A percentile compares a stretch with the other conserved stretches of the same genome.
phyloP scores from a whole-genome alignment of 306 rosid species.

The Quercus rubra region DNA sequence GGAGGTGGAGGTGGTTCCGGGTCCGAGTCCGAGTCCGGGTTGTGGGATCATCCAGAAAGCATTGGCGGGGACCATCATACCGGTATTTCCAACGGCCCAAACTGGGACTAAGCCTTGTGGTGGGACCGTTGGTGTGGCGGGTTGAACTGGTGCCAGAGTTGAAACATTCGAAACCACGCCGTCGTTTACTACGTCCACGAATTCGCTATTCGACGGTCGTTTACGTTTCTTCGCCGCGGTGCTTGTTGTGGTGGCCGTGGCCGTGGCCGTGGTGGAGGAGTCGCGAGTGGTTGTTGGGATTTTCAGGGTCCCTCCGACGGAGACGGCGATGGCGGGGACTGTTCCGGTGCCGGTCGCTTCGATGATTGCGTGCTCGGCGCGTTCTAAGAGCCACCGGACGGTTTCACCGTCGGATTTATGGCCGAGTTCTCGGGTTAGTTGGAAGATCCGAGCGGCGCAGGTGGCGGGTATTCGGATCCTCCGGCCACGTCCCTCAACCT shows the following conservation, averaged over 20 bases:
- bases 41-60: conserved; percentile 68
- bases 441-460: conserved; percentile 50
- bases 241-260: neutral
- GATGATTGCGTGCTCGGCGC: conserved; percentile 43
- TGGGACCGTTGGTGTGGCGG: conserved; percentile 24
- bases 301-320: conserved; percentile 43
- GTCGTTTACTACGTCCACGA: conserved; percentile 39
- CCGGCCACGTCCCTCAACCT: conserved; percentile 50
- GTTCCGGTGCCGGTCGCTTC: conserved; percentile 51
- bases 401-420: conserved; percentile 54
- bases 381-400: conserved; percentile 50
- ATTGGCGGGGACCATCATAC: conserved; percentile 57
- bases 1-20: conserved; percentile 5
- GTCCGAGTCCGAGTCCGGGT: conserved; percentile 1
- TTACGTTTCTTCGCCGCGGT: conserved; percentile 42
- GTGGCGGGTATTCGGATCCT: conserved; percentile 55
- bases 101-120: conserved; percentile 55
- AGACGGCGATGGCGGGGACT: conserved; percentile 50
- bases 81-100: conserved; percentile 45
- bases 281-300: conserved; percentile 31
- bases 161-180: conserved; percentile 35
- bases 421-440: conserved; percentile 43
- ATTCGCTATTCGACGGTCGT: conserved; percentile 49
- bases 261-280: neutral
- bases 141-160: conserved; percentile 50